Evolutionary conservation across 768 basidiomycete species (phyloP).

Genomic region (Tubosaeta brunneosetosa): DNA sequence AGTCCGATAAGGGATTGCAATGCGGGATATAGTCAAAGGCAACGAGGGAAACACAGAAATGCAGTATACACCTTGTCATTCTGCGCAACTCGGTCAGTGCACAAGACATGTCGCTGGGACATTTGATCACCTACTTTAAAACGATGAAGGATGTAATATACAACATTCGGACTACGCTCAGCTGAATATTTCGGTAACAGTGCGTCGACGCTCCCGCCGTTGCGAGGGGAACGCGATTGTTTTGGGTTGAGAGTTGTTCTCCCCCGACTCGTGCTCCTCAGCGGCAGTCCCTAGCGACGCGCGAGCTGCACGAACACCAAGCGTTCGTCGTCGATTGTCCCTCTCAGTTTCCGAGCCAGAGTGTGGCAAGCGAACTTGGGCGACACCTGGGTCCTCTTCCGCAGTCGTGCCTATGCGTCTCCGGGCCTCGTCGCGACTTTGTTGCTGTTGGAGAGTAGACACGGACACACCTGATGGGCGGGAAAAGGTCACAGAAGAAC

Average conservation of each 20-base stretch:
- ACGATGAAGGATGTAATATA: constrained; percentile 9
- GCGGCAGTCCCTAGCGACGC: constrained; percentile 40
- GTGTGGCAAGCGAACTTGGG: constrained; percentile 27
- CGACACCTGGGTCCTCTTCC: constrained; percentile 23
- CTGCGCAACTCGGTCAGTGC: neutral
- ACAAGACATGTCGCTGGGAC: neutral
- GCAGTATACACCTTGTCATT: constrained; percentile 20
- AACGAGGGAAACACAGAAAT: constrained; percentile 4
- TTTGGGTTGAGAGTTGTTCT: constrained; percentile 33
- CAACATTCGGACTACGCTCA: constrained; percentile 11
- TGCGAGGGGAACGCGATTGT: constrained; percentile 32
- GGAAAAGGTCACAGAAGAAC: constrained; percentile 59
- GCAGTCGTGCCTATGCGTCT: constrained; percentile 30
- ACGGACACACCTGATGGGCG: constrained; percentile 54
- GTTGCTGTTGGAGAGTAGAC: constrained; percentile 52
- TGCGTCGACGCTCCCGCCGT: constrained; percentile 42
- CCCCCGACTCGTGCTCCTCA: constrained; percentile 27
- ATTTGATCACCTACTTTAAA: constrained; percentile 18
- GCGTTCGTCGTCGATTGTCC: constrained; percentile 37
- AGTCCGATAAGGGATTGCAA: constrained; percentile 9
- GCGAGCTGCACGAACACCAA: constrained; percentile 38
- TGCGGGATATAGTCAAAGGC: constrained; percentile 23
- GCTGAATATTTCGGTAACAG: constrained; percentile 47
- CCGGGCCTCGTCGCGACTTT: constrained; percentile 34
- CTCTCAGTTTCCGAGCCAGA: constrained; percentile 52